These are phyloP conservation scores for Dactylonectria macrodidyma DNA, from an alignment of 2,329 filamentous ascomycete genomes.

Conservation along the genomic window DNA sequence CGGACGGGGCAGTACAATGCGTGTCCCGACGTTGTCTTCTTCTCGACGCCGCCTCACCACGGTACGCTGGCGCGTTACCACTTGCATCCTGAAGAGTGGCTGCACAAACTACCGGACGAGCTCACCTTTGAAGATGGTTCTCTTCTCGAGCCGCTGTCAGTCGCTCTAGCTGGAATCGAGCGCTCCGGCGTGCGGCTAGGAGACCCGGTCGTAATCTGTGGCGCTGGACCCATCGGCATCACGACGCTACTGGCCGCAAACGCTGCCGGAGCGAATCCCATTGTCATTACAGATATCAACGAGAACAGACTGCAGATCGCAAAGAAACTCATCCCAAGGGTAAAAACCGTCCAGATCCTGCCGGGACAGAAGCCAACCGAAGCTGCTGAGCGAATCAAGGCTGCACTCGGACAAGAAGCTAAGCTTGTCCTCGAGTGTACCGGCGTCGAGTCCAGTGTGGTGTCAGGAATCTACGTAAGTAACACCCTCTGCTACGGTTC, in stretches of 20 bases:
- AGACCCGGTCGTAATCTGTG: slow-evolving; percentile 54
- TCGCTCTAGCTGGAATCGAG: slow-evolving; percentile 61
- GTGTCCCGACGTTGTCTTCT: slow-evolving; percentile 57
- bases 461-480: slow-evolving; percentile 13
- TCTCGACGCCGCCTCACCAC: slow-evolving; percentile 56
- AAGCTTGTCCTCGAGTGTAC: slow-evolving; percentile 77
- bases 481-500: too few species aligned
- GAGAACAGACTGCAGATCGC: slow-evolving; percentile 18
- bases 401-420: slow-evolving; percentile 58
- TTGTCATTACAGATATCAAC: slow-evolving; percentile 59
- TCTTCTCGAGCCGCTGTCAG: slow-evolving; percentile 63
- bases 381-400: slow-evolving; percentile 45
- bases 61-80: slow-evolving; percentile 57
- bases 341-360: slow-evolving; percentile 55
- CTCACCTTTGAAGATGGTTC: slow-evolving; percentile 46
- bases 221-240: slow-evolving; percentile 55
- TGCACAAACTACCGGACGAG: slow-evolving; percentile 54
- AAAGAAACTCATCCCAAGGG: slow-evolving; percentile 49
- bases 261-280: slow-evolving; percentile 59
- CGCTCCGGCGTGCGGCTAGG: slow-evolving; percentile 56
- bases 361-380: slow-evolving; percentile 44
- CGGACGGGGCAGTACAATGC: slow-evolving; percentile 58
- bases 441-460: slow-evolving; percentile 74
- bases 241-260: slow-evolving; percentile 58
- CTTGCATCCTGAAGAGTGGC: slow-evolving; percentile 54